phyloP scores from a whole-genome alignment of 345 rosid genomes.

The Cardiospermum halicacabum region DNA sequence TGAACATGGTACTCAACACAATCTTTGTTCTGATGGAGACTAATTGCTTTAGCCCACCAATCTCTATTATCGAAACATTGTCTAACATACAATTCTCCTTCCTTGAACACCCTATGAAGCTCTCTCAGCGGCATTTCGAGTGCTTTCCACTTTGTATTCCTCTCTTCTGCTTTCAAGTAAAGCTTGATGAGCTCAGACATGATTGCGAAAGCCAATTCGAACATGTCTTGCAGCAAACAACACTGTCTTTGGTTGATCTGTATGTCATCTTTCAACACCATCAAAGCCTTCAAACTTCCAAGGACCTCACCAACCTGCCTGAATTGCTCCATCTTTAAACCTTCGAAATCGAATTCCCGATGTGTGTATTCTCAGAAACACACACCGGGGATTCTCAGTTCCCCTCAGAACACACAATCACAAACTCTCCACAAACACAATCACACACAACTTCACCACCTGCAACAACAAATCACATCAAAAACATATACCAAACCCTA shows the following conservation, averaged over 20 bases:
- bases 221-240: conserved; percentile 53
- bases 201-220: conserved; percentile 51
- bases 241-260: conserved; percentile 75
- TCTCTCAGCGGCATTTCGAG: conserved; percentile 76
- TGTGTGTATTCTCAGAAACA: background rate
- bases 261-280: conserved; percentile 79
- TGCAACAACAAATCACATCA: conserved; percentile 2
- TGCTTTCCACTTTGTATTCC: conserved; percentile 81
- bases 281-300: conserved; percentile 80
- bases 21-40: conserved; percentile 75
- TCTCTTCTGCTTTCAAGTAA: conserved; percentile 77
- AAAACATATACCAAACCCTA: conserved; percentile 2
- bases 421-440: conserved; percentile 10
- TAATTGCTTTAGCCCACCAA: conserved; percentile 80
- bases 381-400: conserved; percentile 1
- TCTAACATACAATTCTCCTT: conserved; percentile 75
- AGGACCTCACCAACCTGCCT: conserved; percentile 87
- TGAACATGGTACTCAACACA: conserved; percentile 77
- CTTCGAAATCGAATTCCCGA: background rate
- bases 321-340: conserved; percentile 61
- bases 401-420: background rate
- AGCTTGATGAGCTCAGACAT: conserved; percentile 70
- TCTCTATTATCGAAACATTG: conserved; percentile 65
- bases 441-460: conserved; percentile 1
- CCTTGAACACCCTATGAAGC: conserved; percentile 68